Percentiles rank a stretch among this genome's conserved stretches.
Conservation (phyloP, 108 stramenopile genomes). For the Aurantiochytrium sp. region DNA sequence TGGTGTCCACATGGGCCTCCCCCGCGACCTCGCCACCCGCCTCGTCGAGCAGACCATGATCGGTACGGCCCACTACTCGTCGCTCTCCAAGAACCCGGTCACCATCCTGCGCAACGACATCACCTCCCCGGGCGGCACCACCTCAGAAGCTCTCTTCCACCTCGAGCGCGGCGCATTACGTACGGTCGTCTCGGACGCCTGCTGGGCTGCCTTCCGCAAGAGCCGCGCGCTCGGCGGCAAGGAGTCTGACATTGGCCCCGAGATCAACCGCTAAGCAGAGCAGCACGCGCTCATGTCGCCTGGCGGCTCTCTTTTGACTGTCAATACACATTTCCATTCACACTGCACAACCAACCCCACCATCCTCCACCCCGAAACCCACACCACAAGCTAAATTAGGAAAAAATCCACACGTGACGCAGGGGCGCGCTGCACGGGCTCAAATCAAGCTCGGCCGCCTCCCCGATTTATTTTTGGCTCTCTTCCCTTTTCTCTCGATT, state of each 20-base stretch:
- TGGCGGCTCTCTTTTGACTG: too few species aligned
- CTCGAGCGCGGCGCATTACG: slow-evolving; percentile 83
- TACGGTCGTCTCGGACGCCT: slow-evolving; percentile 71
- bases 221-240: slow-evolving; percentile 33
- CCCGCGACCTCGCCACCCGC: slow-evolving; percentile 56
- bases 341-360: too few species aligned
- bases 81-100: slow-evolving; percentile 74
- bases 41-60: slow-evolving; percentile 52
- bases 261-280: slow-evolving; percentile 24
- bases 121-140: slow-evolving; percentile 88
- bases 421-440: too few species aligned
- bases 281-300: too few species aligned
- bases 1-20: slow-evolving; percentile 84
- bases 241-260: not conserved
- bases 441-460: too few species aligned
- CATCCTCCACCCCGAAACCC: too few species aligned
- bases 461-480: too few species aligned
- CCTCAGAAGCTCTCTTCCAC: slow-evolving; percentile 81
- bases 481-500: too few species aligned
- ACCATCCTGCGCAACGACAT: slow-evolving; percentile 77
- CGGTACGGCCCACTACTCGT: slow-evolving; percentile 77
- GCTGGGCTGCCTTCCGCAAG: slow-evolving; percentile 44
- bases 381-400: too few species aligned
- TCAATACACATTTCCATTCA: too few species aligned
- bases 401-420: too few species aligned